Percentiles rank a stretch among this genome's conserved stretches.
These are phyloP conservation scores for Dactylellina drechsleri DNA, from an alignment of 2,329 filamentous ascomycete genomes.

Conservation along the genomic window DNA sequence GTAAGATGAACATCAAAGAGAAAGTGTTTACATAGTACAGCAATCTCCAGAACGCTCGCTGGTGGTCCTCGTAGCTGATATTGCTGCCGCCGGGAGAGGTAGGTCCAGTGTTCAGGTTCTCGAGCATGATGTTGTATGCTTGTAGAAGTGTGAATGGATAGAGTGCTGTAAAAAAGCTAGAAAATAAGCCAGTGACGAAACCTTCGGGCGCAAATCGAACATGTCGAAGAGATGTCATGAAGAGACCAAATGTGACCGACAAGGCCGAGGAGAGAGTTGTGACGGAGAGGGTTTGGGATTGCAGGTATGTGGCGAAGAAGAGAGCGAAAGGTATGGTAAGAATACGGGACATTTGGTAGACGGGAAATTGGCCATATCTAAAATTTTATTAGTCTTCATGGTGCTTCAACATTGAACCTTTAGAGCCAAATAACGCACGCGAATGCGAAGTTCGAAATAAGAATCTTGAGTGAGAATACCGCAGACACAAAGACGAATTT, in stretches of 20 bases:
- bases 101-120: constrained; percentile 63
- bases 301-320: constrained; percentile 65
- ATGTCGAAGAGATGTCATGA: constrained; percentile 65
- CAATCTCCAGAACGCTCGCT: constrained; percentile 66
- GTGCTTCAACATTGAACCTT: background rate
- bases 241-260: constrained; percentile 66
- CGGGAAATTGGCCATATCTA: constrained; percentile 66
- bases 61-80: constrained; percentile 62
- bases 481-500: constrained; percentile 66
- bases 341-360: constrained; percentile 67
- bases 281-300: constrained; percentile 64
- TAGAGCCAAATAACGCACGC: constrained; percentile 61
- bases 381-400: constrained; percentile 2
- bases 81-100: constrained; percentile 52
- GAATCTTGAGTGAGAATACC: constrained; percentile 66
- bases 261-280: constrained; percentile 66
- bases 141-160: constrained; percentile 66
- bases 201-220: constrained; percentile 67
- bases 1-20: constrained; percentile 65
- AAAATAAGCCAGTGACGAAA: constrained; percentile 67
- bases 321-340: constrained; percentile 66
- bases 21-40: constrained; percentile 67
- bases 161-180: constrained; percentile 66
- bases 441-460: constrained; percentile 68
- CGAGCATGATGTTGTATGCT: constrained; percentile 65